These are phyloP conservation scores for Wickerhamiella spandovensis DNA, from an alignment of 805 yeast species.

Conservation along the genomic window DNA sequence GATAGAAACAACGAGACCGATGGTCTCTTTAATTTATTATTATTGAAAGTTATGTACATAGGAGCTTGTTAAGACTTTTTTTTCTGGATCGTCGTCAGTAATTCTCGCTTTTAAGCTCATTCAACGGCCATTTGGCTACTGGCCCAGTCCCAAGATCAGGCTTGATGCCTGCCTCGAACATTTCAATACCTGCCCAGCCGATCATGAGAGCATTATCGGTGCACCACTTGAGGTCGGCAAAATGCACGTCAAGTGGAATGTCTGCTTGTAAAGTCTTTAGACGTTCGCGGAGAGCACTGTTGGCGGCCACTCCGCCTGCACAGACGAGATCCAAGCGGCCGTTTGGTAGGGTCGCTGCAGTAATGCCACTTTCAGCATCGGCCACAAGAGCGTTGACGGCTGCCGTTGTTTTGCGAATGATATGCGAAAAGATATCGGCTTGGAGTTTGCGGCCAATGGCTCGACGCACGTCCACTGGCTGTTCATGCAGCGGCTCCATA, in stretches of 20 bases:
- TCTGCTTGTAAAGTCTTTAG: conserved; percentile 15
- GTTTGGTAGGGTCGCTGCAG: conserved; percentile 18
- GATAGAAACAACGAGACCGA: no score
- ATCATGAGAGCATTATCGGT: conserved; percentile 96
- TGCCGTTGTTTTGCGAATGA: conserved; percentile 47
- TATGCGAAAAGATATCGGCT: conserved; percentile 55
- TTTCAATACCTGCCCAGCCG: conserved; percentile 92
- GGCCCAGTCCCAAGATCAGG: conserved; percentile 50
- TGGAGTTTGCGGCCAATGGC: conserved; percentile 32
- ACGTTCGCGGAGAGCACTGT: conserved; percentile 24
- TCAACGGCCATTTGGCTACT: conserved; percentile 70
- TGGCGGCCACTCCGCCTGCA: conserved; percentile 94
- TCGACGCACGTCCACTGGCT: conserved; percentile 12
- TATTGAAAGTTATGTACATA: background rate
- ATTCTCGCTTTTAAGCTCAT: conserved; percentile 28
- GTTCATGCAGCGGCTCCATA: conserved; percentile 10
- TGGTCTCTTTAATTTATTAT: background rate
- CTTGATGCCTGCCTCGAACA: conserved; percentile 42
- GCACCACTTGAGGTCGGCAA: conserved; percentile 61
- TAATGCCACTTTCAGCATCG: background rate
- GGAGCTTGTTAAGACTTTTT: background rate
- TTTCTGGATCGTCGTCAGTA: no score
- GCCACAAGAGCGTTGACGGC: conserved; percentile 25
- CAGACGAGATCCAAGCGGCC: conserved; percentile 43
- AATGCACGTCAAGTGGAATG: conserved; percentile 32